These are phyloP conservation scores for Coix lacrymajobi DNA, from an alignment of 176 grass and related monocot genomes.

Conservation along the genomic window DNA sequence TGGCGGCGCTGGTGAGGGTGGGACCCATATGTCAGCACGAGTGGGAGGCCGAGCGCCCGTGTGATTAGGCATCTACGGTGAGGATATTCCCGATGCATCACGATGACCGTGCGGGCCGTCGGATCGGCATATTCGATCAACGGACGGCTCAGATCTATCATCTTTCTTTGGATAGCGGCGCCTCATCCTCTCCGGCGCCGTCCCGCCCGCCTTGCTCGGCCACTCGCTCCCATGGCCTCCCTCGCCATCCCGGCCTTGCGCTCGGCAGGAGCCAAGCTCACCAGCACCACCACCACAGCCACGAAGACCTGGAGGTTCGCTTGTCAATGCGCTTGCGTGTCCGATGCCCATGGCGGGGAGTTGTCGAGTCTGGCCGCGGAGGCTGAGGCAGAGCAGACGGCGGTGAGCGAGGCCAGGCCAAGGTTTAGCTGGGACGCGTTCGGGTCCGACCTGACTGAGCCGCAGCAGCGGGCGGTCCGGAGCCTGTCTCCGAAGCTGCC, in stretches of 20 bases:
- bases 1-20: neutral
- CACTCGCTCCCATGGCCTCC: conserved; percentile 1
- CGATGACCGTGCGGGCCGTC: neutral
- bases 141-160: neutral
- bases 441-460: conserved; percentile 20
- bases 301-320: neutral
- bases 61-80: conserved; percentile 30
- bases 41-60: conserved; percentile 10
- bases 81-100: conserved; percentile 11
- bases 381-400: neutral
- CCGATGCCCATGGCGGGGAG: neutral
- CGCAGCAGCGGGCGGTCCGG: conserved; percentile 43
- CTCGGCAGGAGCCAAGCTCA: neutral
- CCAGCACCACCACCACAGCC: neutral
- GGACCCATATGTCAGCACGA: neutral
- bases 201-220: neutral
- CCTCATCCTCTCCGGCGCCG: neutral
- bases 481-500: conserved; percentile 62
- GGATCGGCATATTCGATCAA: neutral
- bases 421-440: conserved; percentile 52
- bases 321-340: conserved; percentile 3
- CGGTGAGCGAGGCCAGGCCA: conserved; percentile 7
- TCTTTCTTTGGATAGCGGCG: neutral
- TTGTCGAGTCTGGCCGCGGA: neutral
- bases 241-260: conserved; percentile 7